Base-by-base conservation (phyloP, 176 grass and related monocot species). In the Calamus simplicifolius region DNA sequence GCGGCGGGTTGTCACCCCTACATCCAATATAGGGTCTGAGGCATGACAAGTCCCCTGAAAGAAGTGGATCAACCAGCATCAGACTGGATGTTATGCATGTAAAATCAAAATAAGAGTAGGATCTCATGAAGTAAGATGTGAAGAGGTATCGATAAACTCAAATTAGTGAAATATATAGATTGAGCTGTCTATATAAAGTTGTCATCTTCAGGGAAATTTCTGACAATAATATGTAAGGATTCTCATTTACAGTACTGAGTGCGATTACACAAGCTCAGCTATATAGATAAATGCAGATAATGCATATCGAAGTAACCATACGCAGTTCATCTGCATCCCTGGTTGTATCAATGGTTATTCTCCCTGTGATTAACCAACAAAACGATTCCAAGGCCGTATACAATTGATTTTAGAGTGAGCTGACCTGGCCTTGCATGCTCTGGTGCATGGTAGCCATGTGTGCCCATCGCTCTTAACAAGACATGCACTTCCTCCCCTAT, bases 381-480 rank as follows among this genome's bases (percentile, higher is more conserved):
- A 54, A 98, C 72, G 49, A 98, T 84, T 50, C 93, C 93, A 31
- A 83, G 92, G 68, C 81, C 88, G 58, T 92, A 98, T 4, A 98
- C 84, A 26, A 92, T 84, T 6, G 81, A 85, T 77, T 92, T 92
- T 25, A 63, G 61, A 68, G 81, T 98, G 67, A 92, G 73, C 58
- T 85, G 60, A 2, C 87, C 79, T 13, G 66, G 73, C 35, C 70
- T 74, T 76, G 78, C 43, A 18, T 98, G 92, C 76, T 98, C 87
- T 2, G 93, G 93, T 61, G 93, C 84, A 8, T 81, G 88, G 27
- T 98, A 92, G 8, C 93, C 93, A 31, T 83, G 92, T 31, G 81
- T 92, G 48, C 87, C 87, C 93, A 92, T 92, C 54, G 91, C 75
- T 30, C 84, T 68, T 48, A 79, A 83, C 30, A 84, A 80, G 66